Evolutionary conservation across 179 eudicot genomes (phyloP).

Genomic region (Patellifolia procumbens): DNA sequence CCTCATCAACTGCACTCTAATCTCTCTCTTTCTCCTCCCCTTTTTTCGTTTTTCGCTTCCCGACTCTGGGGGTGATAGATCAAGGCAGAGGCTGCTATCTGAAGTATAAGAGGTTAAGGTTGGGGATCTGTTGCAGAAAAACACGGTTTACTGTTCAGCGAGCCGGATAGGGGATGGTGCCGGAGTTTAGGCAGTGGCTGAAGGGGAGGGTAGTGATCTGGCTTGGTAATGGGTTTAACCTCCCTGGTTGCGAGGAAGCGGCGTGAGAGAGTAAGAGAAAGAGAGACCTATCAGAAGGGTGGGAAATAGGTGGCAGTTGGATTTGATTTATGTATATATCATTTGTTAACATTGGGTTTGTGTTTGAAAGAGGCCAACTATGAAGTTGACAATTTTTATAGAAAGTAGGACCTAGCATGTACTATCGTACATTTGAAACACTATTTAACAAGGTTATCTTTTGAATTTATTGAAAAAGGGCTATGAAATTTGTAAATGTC

Average conservation of each 20-base stretch:
- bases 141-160: too few relatives aligned
- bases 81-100: too few relatives aligned
- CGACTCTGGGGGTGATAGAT: not conserved
- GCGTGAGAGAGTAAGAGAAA: not conserved
- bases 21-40: not conserved
- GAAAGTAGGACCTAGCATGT: not conserved
- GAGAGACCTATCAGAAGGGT: not conserved
- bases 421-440: not conserved
- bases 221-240: not conserved
- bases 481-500: not conserved
- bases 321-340: not conserved
- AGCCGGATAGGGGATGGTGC: too few relatives aligned
- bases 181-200: not conserved
- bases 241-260: not conserved
- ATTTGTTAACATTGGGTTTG: not conserved
- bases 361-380: not conserved
- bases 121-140: too few relatives aligned
- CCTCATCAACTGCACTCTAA: too few relatives aligned
- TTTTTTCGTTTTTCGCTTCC: not conserved
- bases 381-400: not conserved
- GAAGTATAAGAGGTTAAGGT: not conserved
- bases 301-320: too few relatives aligned
- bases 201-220: not conserved
- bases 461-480: not conserved
- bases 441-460: not conserved